Conservation (phyloP, 2,329 filamentous ascomycete species). For the Colletotrichum sp. region DNA sequence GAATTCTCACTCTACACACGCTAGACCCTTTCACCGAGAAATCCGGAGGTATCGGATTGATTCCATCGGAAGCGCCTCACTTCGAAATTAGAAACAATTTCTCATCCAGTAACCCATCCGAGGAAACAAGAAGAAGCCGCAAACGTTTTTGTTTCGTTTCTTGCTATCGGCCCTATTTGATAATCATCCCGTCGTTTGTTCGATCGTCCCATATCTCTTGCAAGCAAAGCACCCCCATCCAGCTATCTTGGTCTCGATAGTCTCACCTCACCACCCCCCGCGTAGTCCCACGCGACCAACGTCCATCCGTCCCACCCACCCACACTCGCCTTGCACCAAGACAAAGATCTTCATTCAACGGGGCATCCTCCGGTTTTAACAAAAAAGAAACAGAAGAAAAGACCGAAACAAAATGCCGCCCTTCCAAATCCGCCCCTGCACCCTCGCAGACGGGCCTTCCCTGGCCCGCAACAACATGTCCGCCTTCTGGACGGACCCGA, state of each 20-base stretch:
- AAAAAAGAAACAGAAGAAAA: not conserved
- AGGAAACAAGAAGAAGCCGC: not conserved
- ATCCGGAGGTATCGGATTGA: not conserved
- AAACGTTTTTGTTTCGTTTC: not conserved
- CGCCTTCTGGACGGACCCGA: conserved; percentile 28
- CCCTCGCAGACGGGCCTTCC: conserved; percentile 23
- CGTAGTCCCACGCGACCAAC: not conserved
- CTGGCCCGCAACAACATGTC: conserved; percentile 28
- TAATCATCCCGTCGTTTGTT: not conserved
- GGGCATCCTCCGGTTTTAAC: not conserved
- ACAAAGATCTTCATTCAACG: not conserved
- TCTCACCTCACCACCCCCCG: not conserved
- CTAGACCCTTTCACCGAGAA: not conserved
- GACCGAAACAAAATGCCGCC: not conserved
- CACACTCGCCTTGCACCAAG: not conserved
- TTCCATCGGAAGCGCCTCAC: not conserved
- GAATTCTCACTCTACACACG: not conserved
- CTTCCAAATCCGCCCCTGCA: conserved; percentile 13
- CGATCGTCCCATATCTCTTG: not conserved
- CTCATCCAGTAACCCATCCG: not conserved
- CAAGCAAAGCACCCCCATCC: not conserved
- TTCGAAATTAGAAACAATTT: not conserved
- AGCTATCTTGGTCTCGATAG: not conserved
- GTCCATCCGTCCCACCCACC: not conserved
- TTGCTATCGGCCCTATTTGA: not conserved